Evolutionary conservation across 371 early-diverging fungal genomes (phyloP).

Genomic region (Synchytrium microbalum): DNA sequence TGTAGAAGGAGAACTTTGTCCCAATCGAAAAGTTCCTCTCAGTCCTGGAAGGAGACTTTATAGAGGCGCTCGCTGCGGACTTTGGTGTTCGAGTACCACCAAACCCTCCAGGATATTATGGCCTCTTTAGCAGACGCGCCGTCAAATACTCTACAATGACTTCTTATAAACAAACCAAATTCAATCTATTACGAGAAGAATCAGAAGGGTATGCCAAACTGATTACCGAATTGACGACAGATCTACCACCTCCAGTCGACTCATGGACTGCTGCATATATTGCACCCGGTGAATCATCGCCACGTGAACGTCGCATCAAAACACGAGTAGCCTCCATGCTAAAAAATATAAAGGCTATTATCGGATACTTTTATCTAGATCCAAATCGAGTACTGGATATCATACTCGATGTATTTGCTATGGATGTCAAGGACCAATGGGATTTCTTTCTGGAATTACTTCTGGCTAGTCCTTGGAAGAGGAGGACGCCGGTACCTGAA

Average conservation of each 20-base stretch:
- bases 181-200: constrained; percentile 81
- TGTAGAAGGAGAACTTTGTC: neutral
- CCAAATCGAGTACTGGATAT: constrained; percentile 84
- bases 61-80: neutral
- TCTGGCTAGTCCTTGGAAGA: constrained; percentile 60
- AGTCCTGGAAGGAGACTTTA: neutral
- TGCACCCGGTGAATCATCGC: neutral
- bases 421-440: constrained; percentile 61
- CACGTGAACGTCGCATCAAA: constrained; percentile 12
- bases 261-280: neutral
- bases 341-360: constrained; percentile 41
- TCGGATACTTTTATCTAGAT: constrained; percentile 77
- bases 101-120: neutral
- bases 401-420: constrained; percentile 67
- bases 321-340: constrained; percentile 34
- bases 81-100: neutral
- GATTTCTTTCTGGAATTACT: constrained; percentile 72
- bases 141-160: constrained; percentile 15
- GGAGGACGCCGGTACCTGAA: constrained; percentile 5
- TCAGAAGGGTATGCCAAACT: constrained; percentile 82
- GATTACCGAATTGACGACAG: constrained; percentile 49
- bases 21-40: neutral
- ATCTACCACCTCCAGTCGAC: constrained; percentile 23
- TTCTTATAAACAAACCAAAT: constrained; percentile 80
- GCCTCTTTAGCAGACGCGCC: neutral